Evolutionary conservation across 2,329 filamentous ascomycete species (phyloP).

Genomic region (Aspergillus sp.): DNA sequence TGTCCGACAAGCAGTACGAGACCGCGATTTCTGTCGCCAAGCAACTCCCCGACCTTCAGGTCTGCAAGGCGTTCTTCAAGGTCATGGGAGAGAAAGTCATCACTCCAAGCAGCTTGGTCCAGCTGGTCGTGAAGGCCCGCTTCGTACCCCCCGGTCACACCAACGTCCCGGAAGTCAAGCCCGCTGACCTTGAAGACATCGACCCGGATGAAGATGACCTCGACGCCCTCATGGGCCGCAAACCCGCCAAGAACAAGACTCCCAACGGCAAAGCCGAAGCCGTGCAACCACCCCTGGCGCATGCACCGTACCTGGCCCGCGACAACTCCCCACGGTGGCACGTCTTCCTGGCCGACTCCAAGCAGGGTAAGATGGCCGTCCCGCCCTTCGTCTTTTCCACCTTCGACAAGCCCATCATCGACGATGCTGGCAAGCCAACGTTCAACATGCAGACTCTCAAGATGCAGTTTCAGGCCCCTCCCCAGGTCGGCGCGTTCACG

Average conservation of each 20-base stretch:
- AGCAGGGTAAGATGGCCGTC: conserved; percentile 91
- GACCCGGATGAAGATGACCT: conserved; percentile 90
- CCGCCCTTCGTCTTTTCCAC: conserved; percentile 91
- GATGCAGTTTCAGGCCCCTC: conserved; percentile 92
- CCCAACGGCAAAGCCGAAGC: conserved; percentile 52
- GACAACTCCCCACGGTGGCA: conserved; percentile 90
- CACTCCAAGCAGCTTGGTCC: conserved; percentile 84
- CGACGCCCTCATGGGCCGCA: conserved; percentile 72
- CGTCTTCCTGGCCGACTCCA: conserved; percentile 86
- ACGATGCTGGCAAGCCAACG: conserved; percentile 72
- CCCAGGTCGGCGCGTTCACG: conserved; percentile 83
- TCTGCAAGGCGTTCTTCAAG: conserved; percentile 97
- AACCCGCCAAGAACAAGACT: conserved; percentile 53
- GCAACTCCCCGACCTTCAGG: conserved; percentile 73
- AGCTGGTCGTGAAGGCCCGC: conserved; percentile 88
- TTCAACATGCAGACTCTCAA: conserved; percentile 94
- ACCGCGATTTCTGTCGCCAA: conserved; percentile 67
- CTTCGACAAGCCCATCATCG: conserved; percentile 83
- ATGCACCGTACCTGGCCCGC: conserved; percentile 82
- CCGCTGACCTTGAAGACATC: conserved; percentile 76
- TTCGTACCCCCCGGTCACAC: conserved; percentile 80
- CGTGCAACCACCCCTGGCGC: conserved; percentile 73
- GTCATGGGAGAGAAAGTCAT: conserved; percentile 90
- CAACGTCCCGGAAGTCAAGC: conserved; percentile 64
- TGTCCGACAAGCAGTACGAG: conserved; percentile 69